Evolutionary conservation across 257 asterid genomes (phyloP).

Genomic region (Datura wrightii): DNA sequence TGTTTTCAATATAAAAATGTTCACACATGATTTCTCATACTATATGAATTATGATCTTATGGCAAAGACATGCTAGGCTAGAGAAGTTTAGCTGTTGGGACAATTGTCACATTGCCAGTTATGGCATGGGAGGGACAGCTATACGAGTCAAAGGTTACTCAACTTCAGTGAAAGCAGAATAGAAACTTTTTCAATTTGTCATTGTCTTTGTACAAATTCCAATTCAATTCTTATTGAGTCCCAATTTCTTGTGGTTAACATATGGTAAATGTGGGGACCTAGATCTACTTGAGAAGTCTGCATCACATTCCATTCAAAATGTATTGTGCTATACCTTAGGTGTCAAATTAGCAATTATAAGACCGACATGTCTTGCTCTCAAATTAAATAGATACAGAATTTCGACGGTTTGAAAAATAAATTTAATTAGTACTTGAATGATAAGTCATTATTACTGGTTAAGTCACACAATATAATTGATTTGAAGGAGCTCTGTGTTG

Average conservation of each 20-base stretch:
- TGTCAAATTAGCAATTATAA: not conserved
- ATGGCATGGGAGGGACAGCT: constrained; percentile 30
- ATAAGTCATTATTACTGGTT: not conserved
- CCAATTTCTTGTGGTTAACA: constrained; percentile 25
- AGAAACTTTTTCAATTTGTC: constrained; percentile 33
- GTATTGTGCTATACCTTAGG: not conserved
- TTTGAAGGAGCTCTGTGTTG: not conserved
- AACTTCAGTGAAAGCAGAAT: not conserved
- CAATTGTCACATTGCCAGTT: constrained; percentile 36
- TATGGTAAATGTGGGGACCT: constrained; percentile 35
- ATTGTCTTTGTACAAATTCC: constrained; percentile 30
- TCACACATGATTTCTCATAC: too few relatives aligned
- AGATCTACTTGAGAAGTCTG: constrained; percentile 22
- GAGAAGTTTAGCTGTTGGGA: constrained; percentile 26
- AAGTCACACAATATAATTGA: not conserved
- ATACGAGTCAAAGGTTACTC: constrained; percentile 19
- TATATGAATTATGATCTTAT: too few relatives aligned
- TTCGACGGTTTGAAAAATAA: not conserved
- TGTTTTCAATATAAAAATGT: too few relatives aligned
- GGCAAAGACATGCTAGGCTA: constrained; percentile 4
- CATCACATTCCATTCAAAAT: constrained; percentile 23
- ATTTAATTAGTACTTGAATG: too few relatives aligned
- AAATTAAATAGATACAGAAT: not conserved
- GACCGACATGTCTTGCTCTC: not conserved
- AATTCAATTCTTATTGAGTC: constrained; percentile 23